Percentiles rank a stretch among this genome's conserved stretches.
Evolutionary conservation across 306 rosid species (phyloP).

Genomic region (Fragaria ananassa): DNA sequence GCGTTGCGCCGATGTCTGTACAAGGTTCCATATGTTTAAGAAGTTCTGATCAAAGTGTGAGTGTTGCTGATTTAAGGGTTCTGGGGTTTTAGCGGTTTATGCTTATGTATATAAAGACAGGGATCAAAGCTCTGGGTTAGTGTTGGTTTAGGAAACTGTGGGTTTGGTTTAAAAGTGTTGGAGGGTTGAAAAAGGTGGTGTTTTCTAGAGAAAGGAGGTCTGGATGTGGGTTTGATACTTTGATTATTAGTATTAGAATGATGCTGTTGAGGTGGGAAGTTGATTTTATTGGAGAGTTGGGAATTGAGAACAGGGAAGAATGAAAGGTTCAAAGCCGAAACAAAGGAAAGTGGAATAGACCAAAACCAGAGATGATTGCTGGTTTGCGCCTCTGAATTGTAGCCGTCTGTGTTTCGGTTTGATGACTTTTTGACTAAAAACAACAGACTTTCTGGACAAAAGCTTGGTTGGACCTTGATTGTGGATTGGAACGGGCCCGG

Average conservation of each 20-base stretch:
- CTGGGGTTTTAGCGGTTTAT: neutral
- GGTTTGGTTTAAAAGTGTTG: slow-evolving; percentile 2
- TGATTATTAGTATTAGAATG: neutral
- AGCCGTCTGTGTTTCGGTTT: neutral
- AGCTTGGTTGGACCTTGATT: neutral
- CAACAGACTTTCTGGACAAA: neutral
- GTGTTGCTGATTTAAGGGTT: neutral
- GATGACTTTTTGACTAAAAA: neutral
- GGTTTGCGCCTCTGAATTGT: neutral
- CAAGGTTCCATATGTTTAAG: slow-evolving; percentile 30
- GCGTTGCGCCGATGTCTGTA: slow-evolving; percentile 25
- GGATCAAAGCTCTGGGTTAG: neutral
- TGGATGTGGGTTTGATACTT: neutral
- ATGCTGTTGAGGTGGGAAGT: neutral
- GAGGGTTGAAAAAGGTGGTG: neutral
- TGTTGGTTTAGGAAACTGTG: slow-evolving; percentile 25
- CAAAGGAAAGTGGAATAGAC: neutral
- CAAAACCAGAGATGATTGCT: neutral
- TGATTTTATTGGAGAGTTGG: neutral
- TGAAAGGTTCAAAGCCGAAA: neutral
- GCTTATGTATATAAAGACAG: neutral
- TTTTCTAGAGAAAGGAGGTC: neutral
- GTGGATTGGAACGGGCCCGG: no score
- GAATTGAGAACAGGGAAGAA: neutral
- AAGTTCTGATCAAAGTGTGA: neutral